Conservation (phyloP, 1,284 basidiomycete genomes). For the Puccinia horiana region DNA sequence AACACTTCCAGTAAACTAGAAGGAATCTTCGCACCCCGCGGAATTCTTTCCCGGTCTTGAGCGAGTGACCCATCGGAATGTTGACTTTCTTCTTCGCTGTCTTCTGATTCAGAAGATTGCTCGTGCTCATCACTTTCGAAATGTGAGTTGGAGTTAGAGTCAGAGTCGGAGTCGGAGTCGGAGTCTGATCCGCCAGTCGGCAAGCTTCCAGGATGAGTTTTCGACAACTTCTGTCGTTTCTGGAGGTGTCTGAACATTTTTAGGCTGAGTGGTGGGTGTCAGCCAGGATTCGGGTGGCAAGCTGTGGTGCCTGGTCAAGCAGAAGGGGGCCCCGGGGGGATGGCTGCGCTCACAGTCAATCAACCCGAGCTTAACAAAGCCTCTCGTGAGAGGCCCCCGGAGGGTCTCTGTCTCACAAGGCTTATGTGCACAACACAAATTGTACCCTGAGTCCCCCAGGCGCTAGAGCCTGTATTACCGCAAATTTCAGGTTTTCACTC, state of each 20-base stretch:
- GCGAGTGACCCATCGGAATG: neutral
- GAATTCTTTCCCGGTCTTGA: neutral
- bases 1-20: conserved; percentile 1
- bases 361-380: no score
- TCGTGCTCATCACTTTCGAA: neutral
- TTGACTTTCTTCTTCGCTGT: neutral
- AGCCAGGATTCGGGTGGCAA: no score
- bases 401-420: no score
- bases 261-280: neutral
- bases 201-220: neutral
- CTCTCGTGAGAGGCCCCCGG: no score
- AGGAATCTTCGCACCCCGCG: neutral
- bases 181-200: conserved; percentile 7
- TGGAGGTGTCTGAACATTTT: conserved; percentile 30
- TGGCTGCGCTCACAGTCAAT: no score
- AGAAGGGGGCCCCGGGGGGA: no score
- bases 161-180: conserved; percentile 22
- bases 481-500: no score
- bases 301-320: no score
- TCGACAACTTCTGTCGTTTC: conserved; percentile 17
- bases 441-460: no score
- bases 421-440: no score
- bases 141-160: conserved; percentile 3
- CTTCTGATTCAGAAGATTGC: neutral
- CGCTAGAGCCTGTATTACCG: no score